A percentile compares a stretch with the other conserved stretches of the same genome.
Conservation (phyloP, 257 asterid genomes). For the Gynochthodes officinalis region DNA sequence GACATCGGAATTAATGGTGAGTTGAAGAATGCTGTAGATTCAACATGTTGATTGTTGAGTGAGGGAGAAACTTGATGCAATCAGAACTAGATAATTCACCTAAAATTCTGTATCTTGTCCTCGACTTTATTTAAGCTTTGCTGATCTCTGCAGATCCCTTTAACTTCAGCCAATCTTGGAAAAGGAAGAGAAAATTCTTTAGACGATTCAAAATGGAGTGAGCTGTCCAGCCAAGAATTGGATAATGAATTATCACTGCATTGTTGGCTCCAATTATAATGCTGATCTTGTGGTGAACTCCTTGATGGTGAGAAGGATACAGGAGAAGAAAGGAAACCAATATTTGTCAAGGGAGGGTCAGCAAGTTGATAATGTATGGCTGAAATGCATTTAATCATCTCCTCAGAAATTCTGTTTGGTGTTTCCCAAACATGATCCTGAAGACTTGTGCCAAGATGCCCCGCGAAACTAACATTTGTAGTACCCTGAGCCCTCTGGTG, state of each 20-base stretch:
- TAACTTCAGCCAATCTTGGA: conserved; percentile 48
- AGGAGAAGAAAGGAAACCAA: conserved; percentile 34
- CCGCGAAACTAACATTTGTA: conserved; percentile 33
- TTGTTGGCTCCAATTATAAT: conserved; percentile 17
- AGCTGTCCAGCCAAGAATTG: conserved; percentile 34
- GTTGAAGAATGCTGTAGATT: neutral
- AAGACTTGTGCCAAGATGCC: conserved; percentile 29
- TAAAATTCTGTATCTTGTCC: conserved; percentile 49
- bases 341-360: conserved; percentile 47
- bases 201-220: conserved; percentile 31
- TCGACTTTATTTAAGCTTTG: conserved; percentile 49
- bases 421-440: conserved; percentile 37
- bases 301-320: conserved; percentile 39
- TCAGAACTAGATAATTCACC: conserved; percentile 31
- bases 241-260: conserved; percentile 26
- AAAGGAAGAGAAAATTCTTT: conserved; percentile 34
- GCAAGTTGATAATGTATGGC: conserved; percentile 63
- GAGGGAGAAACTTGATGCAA: neutral
- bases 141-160: conserved; percentile 48
- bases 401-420: conserved; percentile 72
- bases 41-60: neutral
- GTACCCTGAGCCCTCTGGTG: conserved; percentile 45
- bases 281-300: conserved; percentile 35
- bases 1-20: neutral
- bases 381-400: conserved; percentile 86